Evolutionary conservation across 2,329 filamentous ascomycete species (phyloP).

Genomic region (Penicillium sp.): DNA sequence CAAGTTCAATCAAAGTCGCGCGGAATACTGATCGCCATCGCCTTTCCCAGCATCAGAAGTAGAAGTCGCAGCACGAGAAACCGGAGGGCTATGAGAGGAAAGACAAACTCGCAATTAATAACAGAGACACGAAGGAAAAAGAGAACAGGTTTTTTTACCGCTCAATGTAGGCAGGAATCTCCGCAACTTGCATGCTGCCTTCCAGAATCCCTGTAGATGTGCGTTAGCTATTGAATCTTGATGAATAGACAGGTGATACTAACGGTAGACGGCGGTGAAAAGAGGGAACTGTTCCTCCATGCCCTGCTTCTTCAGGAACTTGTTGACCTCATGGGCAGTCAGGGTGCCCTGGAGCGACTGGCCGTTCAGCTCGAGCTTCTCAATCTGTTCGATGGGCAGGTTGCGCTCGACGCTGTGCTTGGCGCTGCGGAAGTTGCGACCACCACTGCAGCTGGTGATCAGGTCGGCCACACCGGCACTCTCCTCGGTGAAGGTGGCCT

Average conservation of each 20-base stretch:
- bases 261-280: constrained; percentile 79
- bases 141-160: constrained; percentile 33
- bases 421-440: constrained; percentile 91
- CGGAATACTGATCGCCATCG: constrained; percentile 18
- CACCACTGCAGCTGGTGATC: constrained; percentile 89
- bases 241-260: constrained; percentile 25
- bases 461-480: constrained; percentile 92
- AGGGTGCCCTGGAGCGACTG: constrained; percentile 95
- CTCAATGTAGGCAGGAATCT: constrained; percentile 71
- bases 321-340: constrained; percentile 88
- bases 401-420: constrained; percentile 80
- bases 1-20: constrained; percentile 17
- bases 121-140: constrained; percentile 13
- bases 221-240: constrained; percentile 17
- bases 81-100: constrained; percentile 19
- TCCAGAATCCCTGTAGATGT: constrained; percentile 63
- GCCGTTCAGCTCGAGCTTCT: constrained; percentile 85
- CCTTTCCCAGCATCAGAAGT: constrained; percentile 12
- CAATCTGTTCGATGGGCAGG: constrained; percentile 79
- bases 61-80: constrained; percentile 16
- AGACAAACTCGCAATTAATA: constrained; percentile 23
- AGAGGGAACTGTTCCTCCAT: constrained; percentile 83
- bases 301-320: constrained; percentile 75
- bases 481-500: constrained; percentile 92
- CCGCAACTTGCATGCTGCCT: constrained; percentile 71